A percentile compares a stretch with the other conserved stretches of the same genome.
Conservation (phyloP, 495 filamentous ascomycete genomes). For the Tuber indicum region DNA sequence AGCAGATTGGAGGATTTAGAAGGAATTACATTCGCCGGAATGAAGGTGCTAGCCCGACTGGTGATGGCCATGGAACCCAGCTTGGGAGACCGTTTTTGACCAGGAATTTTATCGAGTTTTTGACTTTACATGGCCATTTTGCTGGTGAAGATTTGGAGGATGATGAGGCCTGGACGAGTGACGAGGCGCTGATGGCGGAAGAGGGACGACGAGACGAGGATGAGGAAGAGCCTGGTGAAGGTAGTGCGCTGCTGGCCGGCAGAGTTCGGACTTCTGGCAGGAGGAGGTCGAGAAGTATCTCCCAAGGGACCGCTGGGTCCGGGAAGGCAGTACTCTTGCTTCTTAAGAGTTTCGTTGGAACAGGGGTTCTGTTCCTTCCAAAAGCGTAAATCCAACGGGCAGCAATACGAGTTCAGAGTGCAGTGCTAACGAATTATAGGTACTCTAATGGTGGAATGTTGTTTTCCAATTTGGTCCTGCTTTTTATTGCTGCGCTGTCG, state of each 20-base stretch:
- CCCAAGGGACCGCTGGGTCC: conserved; percentile 39
- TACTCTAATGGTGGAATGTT: conserved; percentile 95
- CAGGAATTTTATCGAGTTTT: conserved; percentile 86
- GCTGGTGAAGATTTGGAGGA: conserved; percentile 94
- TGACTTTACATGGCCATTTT: conserved; percentile 93
- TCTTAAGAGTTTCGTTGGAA: conserved; percentile 95
- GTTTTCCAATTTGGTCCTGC: conserved; percentile 83
- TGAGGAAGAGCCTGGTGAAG: conserved; percentile 67
- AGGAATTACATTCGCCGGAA: conserved; percentile 70
- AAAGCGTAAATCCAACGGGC: conserved; percentile 51
- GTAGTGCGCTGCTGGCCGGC: conserved; percentile 60
- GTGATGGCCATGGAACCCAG: conserved; percentile 35
- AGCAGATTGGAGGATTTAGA: conserved; percentile 85
- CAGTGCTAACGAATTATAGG: conserved; percentile 16
- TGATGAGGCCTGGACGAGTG: conserved; percentile 73
- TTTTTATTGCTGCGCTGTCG: conserved; percentile 73
- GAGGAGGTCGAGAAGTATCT: conserved; percentile 53
- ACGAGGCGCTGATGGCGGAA: conserved; percentile 75
- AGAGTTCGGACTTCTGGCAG: conserved; percentile 57
- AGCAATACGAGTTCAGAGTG: background rate
- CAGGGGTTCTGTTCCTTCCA: conserved; percentile 92
- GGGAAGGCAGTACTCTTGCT: conserved; percentile 65
- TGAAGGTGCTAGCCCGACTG: conserved; percentile 43
- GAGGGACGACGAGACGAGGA: conserved; percentile 55
- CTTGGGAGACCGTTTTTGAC: conserved; percentile 64